Percentiles rank a stretch among this genome's conserved stretches.
Evolutionary conservation across 2,329 filamentous ascomycete species (phyloP).

Genomic region (Alternaria hordeiaustralica): DNA sequence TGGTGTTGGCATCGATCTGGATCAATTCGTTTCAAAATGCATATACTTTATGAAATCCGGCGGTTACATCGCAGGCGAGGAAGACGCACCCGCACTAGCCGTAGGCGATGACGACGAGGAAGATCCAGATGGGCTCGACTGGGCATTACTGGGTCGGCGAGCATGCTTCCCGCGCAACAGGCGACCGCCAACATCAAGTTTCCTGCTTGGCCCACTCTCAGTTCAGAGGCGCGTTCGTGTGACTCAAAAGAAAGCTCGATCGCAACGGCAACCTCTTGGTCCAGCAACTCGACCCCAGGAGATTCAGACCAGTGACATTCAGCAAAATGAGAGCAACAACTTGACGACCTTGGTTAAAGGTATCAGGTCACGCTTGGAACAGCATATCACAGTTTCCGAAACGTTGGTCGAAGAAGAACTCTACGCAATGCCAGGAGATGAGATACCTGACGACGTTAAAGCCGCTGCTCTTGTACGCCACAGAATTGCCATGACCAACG

Average conservation of each 20-base stretch:
- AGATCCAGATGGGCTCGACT: slow-evolving; percentile 75
- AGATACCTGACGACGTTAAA: slow-evolving; percentile 46
- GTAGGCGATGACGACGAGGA: slow-evolving; percentile 66
- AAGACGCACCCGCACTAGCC: slow-evolving; percentile 57
- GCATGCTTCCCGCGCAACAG: slow-evolving; percentile 76
- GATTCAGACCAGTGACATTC: slow-evolving; percentile 74
- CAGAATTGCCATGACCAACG: slow-evolving; percentile 63
- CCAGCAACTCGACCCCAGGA: slow-evolving; percentile 79
- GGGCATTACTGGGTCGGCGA: slow-evolving; percentile 80
- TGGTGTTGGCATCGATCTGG: slow-evolving; percentile 80
- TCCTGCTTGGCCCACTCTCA: slow-evolving; percentile 86
- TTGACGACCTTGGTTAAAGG: slow-evolving; percentile 78
- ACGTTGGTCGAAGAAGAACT: slow-evolving; percentile 52
- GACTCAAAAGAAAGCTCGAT: slow-evolving; percentile 69
- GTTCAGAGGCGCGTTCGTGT: slow-evolving; percentile 83
- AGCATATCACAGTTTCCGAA: slow-evolving; percentile 47
- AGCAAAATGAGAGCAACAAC: slow-evolving; percentile 78
- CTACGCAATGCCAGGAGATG: slow-evolving; percentile 27
- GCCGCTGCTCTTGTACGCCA: slow-evolving; percentile 67
- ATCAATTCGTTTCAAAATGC: slow-evolving; percentile 90
- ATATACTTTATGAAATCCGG: slow-evolving; percentile 80
- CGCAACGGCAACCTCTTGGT: slow-evolving; percentile 70
- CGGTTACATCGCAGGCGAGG: slow-evolving; percentile 59
- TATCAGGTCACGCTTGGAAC: slow-evolving; percentile 68
- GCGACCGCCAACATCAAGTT: slow-evolving; percentile 79